Evolutionary conservation across 2,329 filamentous ascomycete species (phyloP).

Genomic region (Colletotrichum musicola): DNA sequence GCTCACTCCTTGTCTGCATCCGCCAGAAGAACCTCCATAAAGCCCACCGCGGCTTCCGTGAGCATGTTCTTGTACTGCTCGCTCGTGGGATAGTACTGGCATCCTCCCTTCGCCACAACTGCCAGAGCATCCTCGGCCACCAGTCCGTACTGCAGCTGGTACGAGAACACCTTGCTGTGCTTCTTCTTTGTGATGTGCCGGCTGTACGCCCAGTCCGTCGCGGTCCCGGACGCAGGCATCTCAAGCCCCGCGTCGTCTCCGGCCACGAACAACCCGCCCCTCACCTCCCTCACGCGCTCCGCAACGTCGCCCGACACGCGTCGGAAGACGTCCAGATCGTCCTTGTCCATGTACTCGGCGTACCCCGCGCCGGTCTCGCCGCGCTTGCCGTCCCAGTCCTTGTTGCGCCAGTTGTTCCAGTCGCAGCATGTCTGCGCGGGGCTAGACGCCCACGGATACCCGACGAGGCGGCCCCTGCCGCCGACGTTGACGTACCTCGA

Average conservation of each 20-base stretch:
- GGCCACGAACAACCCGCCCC: slow-evolving; percentile 51
- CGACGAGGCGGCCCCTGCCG: slow-evolving; percentile 63
- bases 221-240: slow-evolving; percentile 49
- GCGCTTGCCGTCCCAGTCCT: slow-evolving; percentile 62
- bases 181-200: slow-evolving; percentile 53
- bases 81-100: slow-evolving; percentile 59
- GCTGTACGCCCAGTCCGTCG: slow-evolving; percentile 60
- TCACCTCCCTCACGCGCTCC: slow-evolving; percentile 52
- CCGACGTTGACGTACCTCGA: slow-evolving; percentile 69
- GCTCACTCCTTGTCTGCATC: background rate
- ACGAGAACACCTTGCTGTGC: slow-evolving; percentile 54
- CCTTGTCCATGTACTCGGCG: slow-evolving; percentile 56
- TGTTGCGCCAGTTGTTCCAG: slow-evolving; percentile 61
- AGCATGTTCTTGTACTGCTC: slow-evolving; percentile 57
- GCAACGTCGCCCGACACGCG: slow-evolving; percentile 49
- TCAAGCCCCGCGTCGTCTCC: slow-evolving; percentile 49
- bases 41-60: slow-evolving; percentile 57
- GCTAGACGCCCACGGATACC: slow-evolving; percentile 67
- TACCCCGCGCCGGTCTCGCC: slow-evolving; percentile 58
- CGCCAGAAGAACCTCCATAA: slow-evolving; percentile 59
- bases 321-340: slow-evolving; percentile 49
- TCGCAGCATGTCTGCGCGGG: slow-evolving; percentile 48
- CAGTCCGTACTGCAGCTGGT: slow-evolving; percentile 62
- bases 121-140: slow-evolving; percentile 41
- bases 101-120: background rate